Base-by-base conservation (phyloP, 352 stramenopile species). In the Phytophthora pisi region DNA sequence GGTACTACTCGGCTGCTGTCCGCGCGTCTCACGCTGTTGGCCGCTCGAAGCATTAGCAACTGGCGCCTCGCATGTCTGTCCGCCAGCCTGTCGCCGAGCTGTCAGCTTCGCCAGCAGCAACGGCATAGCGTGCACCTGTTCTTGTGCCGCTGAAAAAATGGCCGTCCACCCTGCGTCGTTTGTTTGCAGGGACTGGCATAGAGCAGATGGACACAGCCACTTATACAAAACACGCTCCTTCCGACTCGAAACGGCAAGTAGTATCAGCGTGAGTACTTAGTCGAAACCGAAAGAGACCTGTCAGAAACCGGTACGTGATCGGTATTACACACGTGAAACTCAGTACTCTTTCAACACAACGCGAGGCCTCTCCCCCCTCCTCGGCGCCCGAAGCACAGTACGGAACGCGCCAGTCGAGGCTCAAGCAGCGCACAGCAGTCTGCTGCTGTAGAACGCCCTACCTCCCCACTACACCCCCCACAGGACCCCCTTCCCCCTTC, bases 141-240 rank as follows among this genome's bases (percentile, higher is more conserved):
- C 38, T 62, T 62, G 45, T 18, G 15, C 55, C 5, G 62, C 62
- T 70, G 62, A 70, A 70, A 59, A 69, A 69, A 69, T 69, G 64
- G 49, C 40, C 40, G 38, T 70, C 62, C 54, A 54, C 62, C 9
- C 38, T 20, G 28, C 52, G 42, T 66, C 50, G 64, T 71, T n/a
- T 49, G 49, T 40, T 70, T 55, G 57, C 50, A 61, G 43, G 23
- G 47, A 5, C 15, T 46, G 45, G 53, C 57, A 64, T 54, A 62
- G 26, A 30, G 26, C 26, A 30, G 26, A 30, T 30, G 26, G 6
- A 6, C 26, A 30, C 26, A 6, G 3, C 5, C 26, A 30, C 26
- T 6, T 30, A 30, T 6, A 7, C 26, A 20, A 5, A 6, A 30
- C 26, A 6, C 26, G 26, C 26, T 30, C 5, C 26, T 30, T 30